Conservation (phyloP, 2,329 filamentous ascomycete genomes). For the Alternaria gansuensis region DNA sequence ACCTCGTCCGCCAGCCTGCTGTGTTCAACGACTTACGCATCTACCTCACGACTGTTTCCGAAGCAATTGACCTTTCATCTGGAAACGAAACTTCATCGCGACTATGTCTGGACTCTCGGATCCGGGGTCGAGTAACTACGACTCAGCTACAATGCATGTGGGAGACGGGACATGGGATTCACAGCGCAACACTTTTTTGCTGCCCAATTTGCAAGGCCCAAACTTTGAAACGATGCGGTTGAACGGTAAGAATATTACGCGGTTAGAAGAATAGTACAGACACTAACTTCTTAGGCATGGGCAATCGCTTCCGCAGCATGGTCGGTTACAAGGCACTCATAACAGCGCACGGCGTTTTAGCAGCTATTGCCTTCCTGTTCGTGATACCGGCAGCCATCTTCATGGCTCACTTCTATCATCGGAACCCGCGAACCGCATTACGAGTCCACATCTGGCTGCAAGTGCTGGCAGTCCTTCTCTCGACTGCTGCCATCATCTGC, state of each 20-base stretch:
- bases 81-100: conserved; percentile 8
- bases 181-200: conserved; percentile 76
- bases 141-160: conserved; percentile 76
- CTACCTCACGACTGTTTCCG: conserved; percentile 15
- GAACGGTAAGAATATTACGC: conserved; percentile 67
- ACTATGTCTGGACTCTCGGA: conserved; percentile 64
- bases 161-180: conserved; percentile 88
- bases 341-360: conserved; percentile 75
- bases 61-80: background rate
- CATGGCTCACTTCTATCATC: conserved; percentile 74
- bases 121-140: conserved; percentile 76
- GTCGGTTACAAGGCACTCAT: conserved; percentile 76
- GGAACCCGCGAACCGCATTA: conserved; percentile 68
- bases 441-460: conserved; percentile 79
- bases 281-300: conserved; percentile 71
- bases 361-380: conserved; percentile 75
- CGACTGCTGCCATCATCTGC: conserved; percentile 75
- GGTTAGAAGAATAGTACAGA: background rate
- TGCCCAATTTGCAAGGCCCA: conserved; percentile 78
- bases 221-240: conserved; percentile 85
- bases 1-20: conserved; percentile 13
- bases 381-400: conserved; percentile 78
- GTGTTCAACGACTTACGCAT: conserved; percentile 20
- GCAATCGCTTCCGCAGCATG: conserved; percentile 76
- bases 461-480: conserved; percentile 71